A percentile compares a stretch with the other conserved stretches of the same genome.
Conservation (phyloP, 164 flowering plant species). For the Amborella trichopoda region DNA sequence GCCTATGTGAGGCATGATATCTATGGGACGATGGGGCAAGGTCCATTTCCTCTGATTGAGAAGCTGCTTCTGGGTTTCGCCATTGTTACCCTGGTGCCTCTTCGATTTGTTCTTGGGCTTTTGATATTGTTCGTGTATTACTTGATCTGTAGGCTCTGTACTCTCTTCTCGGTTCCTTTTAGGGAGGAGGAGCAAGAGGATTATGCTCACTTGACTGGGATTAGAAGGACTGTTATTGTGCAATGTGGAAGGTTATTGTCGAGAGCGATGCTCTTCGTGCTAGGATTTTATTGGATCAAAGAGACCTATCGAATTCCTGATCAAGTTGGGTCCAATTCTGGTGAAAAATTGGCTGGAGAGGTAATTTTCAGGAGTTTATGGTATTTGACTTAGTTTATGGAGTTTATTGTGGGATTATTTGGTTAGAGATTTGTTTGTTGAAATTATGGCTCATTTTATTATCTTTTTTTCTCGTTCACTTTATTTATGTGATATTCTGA, state of each 20-base stretch:
- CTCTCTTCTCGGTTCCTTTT: conserved; percentile 33
- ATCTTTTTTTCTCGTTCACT: too few species aligned
- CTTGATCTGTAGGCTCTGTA: conserved; percentile 33
- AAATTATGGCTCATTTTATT: too few species aligned
- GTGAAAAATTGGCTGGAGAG: conserved; percentile 6
- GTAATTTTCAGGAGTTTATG: too few species aligned
- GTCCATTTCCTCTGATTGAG: conserved; percentile 57
- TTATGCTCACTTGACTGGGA: conserved; percentile 80
- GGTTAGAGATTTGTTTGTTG: too few species aligned
- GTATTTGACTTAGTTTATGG: too few species aligned
- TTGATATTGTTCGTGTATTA: conserved; percentile 22
- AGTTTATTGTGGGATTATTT: too few species aligned
- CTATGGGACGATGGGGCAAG: conserved; percentile 88
- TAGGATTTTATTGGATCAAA: conserved; percentile 25
- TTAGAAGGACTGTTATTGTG: conserved; percentile 20
- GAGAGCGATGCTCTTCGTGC: conserved; percentile 19
- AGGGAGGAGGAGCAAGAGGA: conserved; percentile 26
- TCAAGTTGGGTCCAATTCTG: too few species aligned
- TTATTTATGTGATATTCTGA: too few species aligned
- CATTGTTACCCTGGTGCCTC: conserved; percentile 51
- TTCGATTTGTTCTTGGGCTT: conserved; percentile 36
- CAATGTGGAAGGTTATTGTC: conserved; percentile 18
- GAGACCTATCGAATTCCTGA: conserved; percentile 4
- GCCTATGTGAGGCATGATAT: conserved; percentile 68
- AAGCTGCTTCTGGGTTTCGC: conserved; percentile 52